Conservation (phyloP, 2,329 filamentous ascomycete genomes). For the Fusarium goolgardi region DNA sequence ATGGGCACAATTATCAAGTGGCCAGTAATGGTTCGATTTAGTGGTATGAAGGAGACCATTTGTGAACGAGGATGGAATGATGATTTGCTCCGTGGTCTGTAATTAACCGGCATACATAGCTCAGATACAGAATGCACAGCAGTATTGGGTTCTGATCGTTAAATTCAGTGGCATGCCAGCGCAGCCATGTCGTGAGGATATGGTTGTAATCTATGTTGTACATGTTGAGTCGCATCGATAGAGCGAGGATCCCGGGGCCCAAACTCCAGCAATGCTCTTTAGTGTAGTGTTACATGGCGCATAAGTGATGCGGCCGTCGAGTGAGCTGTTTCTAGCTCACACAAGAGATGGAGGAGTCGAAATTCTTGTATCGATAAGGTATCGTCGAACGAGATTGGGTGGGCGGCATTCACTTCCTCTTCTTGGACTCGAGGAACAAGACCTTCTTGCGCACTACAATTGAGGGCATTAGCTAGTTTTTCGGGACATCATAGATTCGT, state of each 20-base stretch:
- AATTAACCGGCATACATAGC: slow-evolving; percentile 1
- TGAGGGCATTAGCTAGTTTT: slow-evolving; percentile 8
- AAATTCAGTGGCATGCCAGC: slow-evolving; percentile 12
- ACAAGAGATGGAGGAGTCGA: slow-evolving; percentile 11
- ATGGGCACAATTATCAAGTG: background rate
- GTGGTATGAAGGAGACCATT: slow-evolving; percentile 9
- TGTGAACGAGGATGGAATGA: background rate
- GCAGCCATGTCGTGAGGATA: slow-evolving; percentile 23
- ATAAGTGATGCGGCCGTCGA: slow-evolving; percentile 13
- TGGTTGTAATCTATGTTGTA: slow-evolving; percentile 42
- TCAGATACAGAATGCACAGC: background rate
- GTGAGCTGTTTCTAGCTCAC: slow-evolving; percentile 21
- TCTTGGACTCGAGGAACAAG: slow-evolving; percentile 93
- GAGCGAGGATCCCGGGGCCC: slow-evolving; percentile 36
- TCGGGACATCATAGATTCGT: background rate
- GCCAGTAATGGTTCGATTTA: background rate
- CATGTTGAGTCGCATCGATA: slow-evolving; percentile 43
- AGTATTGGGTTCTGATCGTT: background rate
- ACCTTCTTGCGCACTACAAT: slow-evolving; percentile 89
- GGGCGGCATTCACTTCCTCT: slow-evolving; percentile 66
- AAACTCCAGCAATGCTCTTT: slow-evolving; percentile 50
- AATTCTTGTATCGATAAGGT: slow-evolving; percentile 17
- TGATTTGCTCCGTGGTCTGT: slow-evolving; percentile 14
- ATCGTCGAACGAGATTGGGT: slow-evolving; percentile 24
- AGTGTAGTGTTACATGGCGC: slow-evolving; percentile 48